Conservation (phyloP, 2,329 filamentous ascomycete genomes). For the Alternaria tenuissima region DNA sequence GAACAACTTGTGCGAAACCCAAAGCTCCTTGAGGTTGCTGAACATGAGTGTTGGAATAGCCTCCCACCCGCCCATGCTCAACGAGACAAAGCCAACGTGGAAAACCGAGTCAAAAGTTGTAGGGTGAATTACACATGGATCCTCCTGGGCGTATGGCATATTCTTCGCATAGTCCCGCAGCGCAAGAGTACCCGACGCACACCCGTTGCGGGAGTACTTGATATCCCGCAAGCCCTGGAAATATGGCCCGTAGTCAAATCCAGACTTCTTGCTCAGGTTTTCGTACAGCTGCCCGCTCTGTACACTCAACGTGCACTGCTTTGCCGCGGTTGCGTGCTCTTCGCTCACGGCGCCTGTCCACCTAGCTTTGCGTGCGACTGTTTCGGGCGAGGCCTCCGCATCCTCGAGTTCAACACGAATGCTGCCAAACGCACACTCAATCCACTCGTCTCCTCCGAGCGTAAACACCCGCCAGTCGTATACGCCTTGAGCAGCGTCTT, state of each 20-base stretch:
- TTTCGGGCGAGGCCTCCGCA: constrained; percentile 1
- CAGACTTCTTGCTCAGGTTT: constrained; percentile 5
- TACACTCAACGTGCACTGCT: constrained; percentile 13
- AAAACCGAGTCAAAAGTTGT: constrained; percentile 12
- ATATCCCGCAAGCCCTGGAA: constrained; percentile 21
- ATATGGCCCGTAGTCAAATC: constrained; percentile 19
- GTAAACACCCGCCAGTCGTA: constrained; percentile 16
- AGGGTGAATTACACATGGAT: constrained; percentile 10
- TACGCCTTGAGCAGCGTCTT: constrained; percentile 13
- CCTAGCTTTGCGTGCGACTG: constrained; percentile 6
- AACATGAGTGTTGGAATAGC: constrained; percentile 10
- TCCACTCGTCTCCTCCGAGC: constrained; percentile 11
- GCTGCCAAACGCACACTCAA: constrained; percentile 15
- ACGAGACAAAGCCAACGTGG: constrained; percentile 11
- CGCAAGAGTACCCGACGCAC: constrained; percentile 10
- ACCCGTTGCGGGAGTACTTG: constrained; percentile 11
- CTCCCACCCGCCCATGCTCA: constrained; percentile 15
- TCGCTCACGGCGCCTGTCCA: constrained; percentile 6
- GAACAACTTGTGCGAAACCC: constrained; percentile 16
- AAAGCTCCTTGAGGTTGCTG: constrained; percentile 10
- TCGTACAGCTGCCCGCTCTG: constrained; percentile 19
- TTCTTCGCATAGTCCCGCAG: constrained; percentile 8
- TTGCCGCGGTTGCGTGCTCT: constrained; percentile 4
- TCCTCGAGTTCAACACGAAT: constrained; percentile 17
- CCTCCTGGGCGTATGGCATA: constrained; percentile 11